A percentile compares a stretch with the other conserved stretches of the same genome.
phyloP scores from a whole-genome alignment of 768 basidiomycete genomes.

The Mycena filopes region DNA sequence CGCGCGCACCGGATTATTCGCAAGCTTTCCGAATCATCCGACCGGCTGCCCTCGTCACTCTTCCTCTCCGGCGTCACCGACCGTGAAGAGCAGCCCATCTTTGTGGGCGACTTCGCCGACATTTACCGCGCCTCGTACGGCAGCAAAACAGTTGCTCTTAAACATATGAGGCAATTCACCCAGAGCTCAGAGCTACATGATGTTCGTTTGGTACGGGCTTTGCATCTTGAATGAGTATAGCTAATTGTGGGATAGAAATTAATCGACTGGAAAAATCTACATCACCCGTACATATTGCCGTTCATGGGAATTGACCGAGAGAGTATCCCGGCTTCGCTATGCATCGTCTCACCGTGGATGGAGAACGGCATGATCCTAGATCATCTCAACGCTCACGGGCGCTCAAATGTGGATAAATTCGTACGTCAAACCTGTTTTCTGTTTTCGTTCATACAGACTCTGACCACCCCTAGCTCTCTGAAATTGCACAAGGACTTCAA shows the following conservation, averaged over 20 bases:
- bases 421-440: slow-evolving; percentile 23
- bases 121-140: slow-evolving; percentile 30
- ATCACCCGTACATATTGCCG: slow-evolving; percentile 42
- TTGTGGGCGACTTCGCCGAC: slow-evolving; percentile 35
- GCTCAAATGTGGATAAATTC: slow-evolving; percentile 34
- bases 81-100: slow-evolving; percentile 22
- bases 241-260: slow-evolving; percentile 34
- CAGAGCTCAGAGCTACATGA: slow-evolving; percentile 11
- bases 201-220: slow-evolving; percentile 6
- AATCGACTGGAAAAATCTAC: slow-evolving; percentile 41
- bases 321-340: slow-evolving; percentile 37
- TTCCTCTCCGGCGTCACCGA: slow-evolving; percentile 31
- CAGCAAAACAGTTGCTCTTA: slow-evolving; percentile 5
- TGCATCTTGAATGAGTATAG: not conserved
- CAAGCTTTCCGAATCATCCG: slow-evolving; percentile 30
- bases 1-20: slow-evolving; percentile 28
- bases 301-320: slow-evolving; percentile 42
- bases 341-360: slow-evolving; percentile 45
- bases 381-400: slow-evolving; percentile 35
- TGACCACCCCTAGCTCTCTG: too few relatives aligned
- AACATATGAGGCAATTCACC: slow-evolving; percentile 15
- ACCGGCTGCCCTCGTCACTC: slow-evolving; percentile 31
- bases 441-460: not conserved
- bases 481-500: too few relatives aligned
- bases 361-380: slow-evolving; percentile 37